Percentiles rank a stretch among this genome's conserved stretches.
Conservation (phyloP, 495 filamentous ascomycete species). For the Aspergillus asperescens region DNA sequence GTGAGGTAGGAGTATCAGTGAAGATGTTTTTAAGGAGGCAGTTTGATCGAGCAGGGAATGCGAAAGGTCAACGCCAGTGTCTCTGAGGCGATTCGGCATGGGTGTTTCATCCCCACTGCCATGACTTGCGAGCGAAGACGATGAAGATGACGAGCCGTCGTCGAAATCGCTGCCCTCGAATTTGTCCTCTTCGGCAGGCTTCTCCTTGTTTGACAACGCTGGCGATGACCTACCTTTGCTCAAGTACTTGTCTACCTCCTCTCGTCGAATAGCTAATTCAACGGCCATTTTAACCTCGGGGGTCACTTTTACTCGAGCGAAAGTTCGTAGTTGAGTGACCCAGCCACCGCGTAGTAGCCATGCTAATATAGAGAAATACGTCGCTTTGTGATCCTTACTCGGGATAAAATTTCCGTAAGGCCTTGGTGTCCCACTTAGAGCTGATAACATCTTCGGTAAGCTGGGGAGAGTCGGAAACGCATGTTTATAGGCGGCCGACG, state of each 20-base stretch:
- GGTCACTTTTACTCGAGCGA: conserved; percentile 67
- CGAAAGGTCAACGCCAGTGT: conserved; percentile 28
- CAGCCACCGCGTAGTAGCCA: conserved; percentile 90
- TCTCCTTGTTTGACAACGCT: conserved; percentile 3
- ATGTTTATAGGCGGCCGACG: conserved; percentile 64
- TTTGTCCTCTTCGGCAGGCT: background rate
- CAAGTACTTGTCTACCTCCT: conserved; percentile 42
- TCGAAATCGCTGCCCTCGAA: conserved; percentile 25
- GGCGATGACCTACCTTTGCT: conserved; percentile 23
- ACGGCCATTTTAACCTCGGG: conserved; percentile 47
- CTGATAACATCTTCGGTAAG: conserved; percentile 76
- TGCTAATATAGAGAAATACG: conserved; percentile 83
- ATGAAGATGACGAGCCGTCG: conserved; percentile 35
- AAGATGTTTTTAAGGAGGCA: conserved; percentile 35
- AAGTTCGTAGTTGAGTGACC: conserved; percentile 86
- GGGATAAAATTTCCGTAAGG: conserved; percentile 79
- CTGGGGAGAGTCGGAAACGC: conserved; percentile 76
- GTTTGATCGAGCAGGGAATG: conserved; percentile 38
- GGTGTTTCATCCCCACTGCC: conserved; percentile 39
- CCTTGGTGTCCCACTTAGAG: conserved; percentile 68
- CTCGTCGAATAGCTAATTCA: conserved; percentile 39
- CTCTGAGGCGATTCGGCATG: conserved; percentile 29
- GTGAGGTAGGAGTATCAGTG: conserved; percentile 49
- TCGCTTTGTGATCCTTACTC: conserved; percentile 77
- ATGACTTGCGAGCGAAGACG: conserved; percentile 39